phyloP scores from a whole-genome alignment of 2,329 filamentous ascomycete species.

The Chaetomiaceae sp. region DNA sequence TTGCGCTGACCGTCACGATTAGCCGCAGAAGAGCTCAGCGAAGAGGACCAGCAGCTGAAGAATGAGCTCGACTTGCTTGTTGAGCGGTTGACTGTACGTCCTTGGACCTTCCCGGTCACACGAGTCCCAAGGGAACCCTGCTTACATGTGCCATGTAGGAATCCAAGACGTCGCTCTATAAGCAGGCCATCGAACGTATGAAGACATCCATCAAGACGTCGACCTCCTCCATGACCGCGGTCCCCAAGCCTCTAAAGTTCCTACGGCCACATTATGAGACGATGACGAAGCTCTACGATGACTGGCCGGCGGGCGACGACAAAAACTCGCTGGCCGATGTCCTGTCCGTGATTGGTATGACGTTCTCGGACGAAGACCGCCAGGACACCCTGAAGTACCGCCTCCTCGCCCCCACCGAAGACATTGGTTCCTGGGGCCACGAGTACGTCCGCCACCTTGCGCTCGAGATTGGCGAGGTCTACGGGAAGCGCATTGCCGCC shows the following conservation, averaged over 20 bases:
- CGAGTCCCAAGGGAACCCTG: not conserved
- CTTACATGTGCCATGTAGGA: constrained; percentile 54
- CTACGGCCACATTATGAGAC: constrained; percentile 93
- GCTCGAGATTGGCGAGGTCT: constrained; percentile 92
- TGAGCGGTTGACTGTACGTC: constrained; percentile 76
- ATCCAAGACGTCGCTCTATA: constrained; percentile 80
- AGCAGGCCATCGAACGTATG: constrained; percentile 89
- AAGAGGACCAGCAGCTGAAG: constrained; percentile 98
- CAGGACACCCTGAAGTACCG: constrained; percentile 96
- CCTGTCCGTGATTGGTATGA: constrained; percentile 97
- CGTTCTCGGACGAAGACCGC: constrained; percentile 92
- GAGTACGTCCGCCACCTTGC: constrained; percentile 96
- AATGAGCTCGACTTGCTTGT: constrained; percentile 97
- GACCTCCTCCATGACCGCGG: constrained; percentile 98
- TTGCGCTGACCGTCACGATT: constrained; percentile 34
- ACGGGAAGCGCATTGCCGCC: constrained; percentile 77
- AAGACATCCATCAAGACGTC: constrained; percentile 99
- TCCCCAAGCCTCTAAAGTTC: constrained; percentile 97
- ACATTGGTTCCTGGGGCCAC: constrained; percentile 96
- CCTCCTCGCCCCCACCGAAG: constrained; percentile 80
- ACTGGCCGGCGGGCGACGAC: constrained; percentile 78
- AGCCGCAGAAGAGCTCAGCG: constrained; percentile 80
- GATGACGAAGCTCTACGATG: constrained; percentile 80
- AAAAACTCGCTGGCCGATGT: constrained; percentile 92
- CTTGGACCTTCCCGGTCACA: not conserved